Conservation (phyloP, 2,329 filamentous ascomycete genomes). For the Fusarium mexicanum region DNA sequence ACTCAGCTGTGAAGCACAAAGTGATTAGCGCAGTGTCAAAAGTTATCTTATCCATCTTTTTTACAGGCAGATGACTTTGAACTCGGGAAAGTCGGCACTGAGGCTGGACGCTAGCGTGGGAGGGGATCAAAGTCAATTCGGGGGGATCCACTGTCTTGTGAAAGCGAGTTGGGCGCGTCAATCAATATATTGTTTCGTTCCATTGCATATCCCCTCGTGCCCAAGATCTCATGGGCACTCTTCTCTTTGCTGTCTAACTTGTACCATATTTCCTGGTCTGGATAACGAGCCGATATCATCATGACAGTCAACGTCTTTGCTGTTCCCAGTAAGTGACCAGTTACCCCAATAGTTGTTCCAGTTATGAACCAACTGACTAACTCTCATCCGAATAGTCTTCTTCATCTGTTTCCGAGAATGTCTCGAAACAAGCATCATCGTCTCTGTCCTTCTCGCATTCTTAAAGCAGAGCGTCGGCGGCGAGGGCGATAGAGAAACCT, state of each 20-base stretch:
- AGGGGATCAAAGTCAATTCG: background rate
- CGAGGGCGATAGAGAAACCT: background rate
- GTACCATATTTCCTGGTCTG: background rate
- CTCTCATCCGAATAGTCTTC: background rate
- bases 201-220: background rate
- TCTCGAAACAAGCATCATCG: slow-evolving; percentile 1
- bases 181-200: background rate
- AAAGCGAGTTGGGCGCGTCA: background rate
- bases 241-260: background rate
- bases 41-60: background rate
- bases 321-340: background rate
- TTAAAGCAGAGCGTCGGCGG: background rate
- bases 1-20: background rate
- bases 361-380: background rate
- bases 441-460: background rate
- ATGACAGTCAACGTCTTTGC: slow-evolving; percentile 8
- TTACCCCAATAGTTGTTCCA: fast-evolving
- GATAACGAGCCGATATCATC: background rate
- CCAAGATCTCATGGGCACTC: background rate
- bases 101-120: background rate
- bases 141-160: background rate
- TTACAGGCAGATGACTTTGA: background rate
- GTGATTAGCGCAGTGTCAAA: background rate
- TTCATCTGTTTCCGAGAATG: slow-evolving; percentile 1
- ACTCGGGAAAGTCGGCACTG: background rate